Evolutionary conservation across 2,329 filamentous ascomycete species (phyloP).

Genomic region (Penicillium brasilianum): DNA sequence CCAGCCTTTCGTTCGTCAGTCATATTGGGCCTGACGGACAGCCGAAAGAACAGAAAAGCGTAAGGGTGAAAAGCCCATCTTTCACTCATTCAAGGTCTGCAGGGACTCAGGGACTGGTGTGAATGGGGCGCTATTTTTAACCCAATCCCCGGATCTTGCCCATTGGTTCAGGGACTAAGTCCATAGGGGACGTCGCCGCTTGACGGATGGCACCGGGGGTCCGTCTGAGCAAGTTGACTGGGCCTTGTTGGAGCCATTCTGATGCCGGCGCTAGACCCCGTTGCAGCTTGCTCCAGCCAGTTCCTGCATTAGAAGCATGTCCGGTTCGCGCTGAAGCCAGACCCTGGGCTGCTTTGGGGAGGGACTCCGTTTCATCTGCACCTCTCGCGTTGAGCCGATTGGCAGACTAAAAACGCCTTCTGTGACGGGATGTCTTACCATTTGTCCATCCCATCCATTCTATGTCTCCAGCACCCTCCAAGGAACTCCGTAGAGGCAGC

Average conservation of each 20-base stretch:
- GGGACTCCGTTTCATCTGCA: conserved; percentile 23
- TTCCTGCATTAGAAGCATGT: conserved; percentile 33
- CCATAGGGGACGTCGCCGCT: neutral
- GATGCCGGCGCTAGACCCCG: conserved; percentile 5
- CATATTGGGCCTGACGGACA: neutral
- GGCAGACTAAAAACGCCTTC: conserved; percentile 14
- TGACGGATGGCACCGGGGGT: conserved; percentile 3
- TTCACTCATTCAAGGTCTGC: neutral
- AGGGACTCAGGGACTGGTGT: neutral
- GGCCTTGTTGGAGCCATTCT: neutral
- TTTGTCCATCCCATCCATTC: conserved; percentile 3
- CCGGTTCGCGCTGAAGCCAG: conserved; percentile 16
- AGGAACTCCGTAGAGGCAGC: neutral
- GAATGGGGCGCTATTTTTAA: conserved; percentile 4
- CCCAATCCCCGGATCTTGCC: neutral
- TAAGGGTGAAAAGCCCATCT: neutral
- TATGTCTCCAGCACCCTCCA: neutral
- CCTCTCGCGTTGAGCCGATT: conserved; percentile 20
- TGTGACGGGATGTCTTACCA: conserved; percentile 27
- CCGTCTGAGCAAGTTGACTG: neutral
- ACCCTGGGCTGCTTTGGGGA: conserved; percentile 5
- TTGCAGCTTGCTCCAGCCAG: conserved; percentile 13
- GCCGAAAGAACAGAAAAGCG: conserved; percentile 2
- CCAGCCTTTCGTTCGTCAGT: conserved; percentile 5
- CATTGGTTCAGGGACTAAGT: conserved; percentile 2